Evolutionary conservation across 2,329 filamentous ascomycete species (phyloP), one percentile per base, ranked within the genome.

Genomic region (Cladophialophora immunda): DNA sequence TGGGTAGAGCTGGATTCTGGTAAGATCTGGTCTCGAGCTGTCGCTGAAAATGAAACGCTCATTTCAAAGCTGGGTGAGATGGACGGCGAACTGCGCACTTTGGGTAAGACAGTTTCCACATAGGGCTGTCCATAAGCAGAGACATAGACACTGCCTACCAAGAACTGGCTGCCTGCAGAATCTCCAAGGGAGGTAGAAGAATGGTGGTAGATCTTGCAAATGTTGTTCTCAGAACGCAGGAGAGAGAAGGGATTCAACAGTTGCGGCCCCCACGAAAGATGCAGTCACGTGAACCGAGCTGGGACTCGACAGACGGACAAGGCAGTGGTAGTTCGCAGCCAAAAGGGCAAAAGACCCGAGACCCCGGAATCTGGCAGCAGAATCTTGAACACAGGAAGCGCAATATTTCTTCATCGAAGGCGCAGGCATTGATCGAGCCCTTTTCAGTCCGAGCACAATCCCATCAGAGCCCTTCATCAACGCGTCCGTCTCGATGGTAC

Each of bases 401-500:
- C 58, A 61, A 52, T 41, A 52, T 52, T 38, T 61, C 13, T 38
- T 61, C 30, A 50, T 50, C 41, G 38, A 36, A 30, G 29, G 52
- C 45, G 25, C 58, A 47, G 25, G 27, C 45, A 54, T 29, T 61
- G 45, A 61, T 61, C 58, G 30, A 53, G 58, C 8, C 52, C 25
- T 34, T 53, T 25, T 38, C 52, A 34, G 19, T 25, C 25, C 52
- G 17, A 36, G 32, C 50, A 38, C 58, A 61, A 38, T 53, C 58
- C 11, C 52, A 47, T 32, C 59, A 30, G 9, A 32, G 25, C 25
- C 58, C 27, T 19, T 62, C 45, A 15, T 52, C 55, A 58, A 66
- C 59, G 68, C 66, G 63, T 64, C 53, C 63, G 63, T 38, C 68
- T 70, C 68, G 64, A 70, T 70, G 68, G 52, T 70, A 61, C 59